Percentiles rank a stretch among this genome's conserved stretches.
Conservation (phyloP, 345 rosid genomes). For the Cochlearia excelsa region DNA sequence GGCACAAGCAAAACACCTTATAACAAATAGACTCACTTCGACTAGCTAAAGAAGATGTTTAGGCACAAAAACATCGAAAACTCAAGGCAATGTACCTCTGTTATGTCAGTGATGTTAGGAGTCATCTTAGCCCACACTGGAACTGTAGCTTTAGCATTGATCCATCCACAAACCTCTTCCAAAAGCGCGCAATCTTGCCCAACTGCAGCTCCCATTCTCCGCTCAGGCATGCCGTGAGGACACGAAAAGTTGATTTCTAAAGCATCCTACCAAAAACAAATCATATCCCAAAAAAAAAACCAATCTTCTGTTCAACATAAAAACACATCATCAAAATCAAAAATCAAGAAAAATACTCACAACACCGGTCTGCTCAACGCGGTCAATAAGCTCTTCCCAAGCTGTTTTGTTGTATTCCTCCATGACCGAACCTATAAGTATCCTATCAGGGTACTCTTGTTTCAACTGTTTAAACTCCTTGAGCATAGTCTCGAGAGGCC, state of each 20-base stretch:
- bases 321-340: neutral
- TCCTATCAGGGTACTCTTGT: conserved; percentile 81
- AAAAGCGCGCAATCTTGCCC: conserved; percentile 85
- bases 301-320: neutral
- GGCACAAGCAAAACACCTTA: no score
- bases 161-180: conserved; percentile 93
- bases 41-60: neutral
- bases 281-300: neutral
- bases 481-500: conserved; percentile 92
- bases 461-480: conserved; percentile 82
- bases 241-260: conserved; percentile 94
- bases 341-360: conserved; percentile 45
- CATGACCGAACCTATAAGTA: conserved; percentile 96
- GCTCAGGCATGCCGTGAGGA: conserved; percentile 99
- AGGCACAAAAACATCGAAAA: neutral
- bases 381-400: conserved; percentile 96
- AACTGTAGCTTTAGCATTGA: conserved; percentile 89
- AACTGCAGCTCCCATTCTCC: conserved; percentile 98
- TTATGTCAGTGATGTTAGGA: conserved; percentile 94
- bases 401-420: conserved; percentile 86
- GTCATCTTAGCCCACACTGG: conserved; percentile 99
- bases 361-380: conserved; percentile 91
- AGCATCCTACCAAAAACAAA: conserved; percentile 60
- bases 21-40: no score
- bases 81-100: conserved; percentile 46